Conservation (phyloP, 2,329 filamentous ascomycete genomes). For the Arthrobotrys iridis region DNA sequence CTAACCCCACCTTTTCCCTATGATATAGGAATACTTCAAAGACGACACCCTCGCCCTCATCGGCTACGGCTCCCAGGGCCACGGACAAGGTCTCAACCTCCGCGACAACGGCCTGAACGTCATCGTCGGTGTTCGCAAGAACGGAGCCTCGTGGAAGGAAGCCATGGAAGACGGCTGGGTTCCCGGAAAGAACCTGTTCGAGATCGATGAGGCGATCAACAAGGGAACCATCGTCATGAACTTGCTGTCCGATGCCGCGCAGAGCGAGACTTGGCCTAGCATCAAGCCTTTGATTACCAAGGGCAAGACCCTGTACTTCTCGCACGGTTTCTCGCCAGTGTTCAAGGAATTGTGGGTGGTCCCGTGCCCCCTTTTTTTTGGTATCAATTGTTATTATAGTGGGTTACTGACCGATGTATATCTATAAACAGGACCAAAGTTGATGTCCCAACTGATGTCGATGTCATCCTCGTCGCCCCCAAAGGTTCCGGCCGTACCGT, state of each 20-base stretch:
- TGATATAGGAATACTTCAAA: constrained; percentile 93
- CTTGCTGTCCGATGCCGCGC: constrained; percentile 95
- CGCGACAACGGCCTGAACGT: constrained; percentile 99
- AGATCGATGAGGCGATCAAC: constrained; percentile 93
- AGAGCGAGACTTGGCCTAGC: constrained; percentile 97
- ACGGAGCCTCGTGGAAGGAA: constrained; percentile 98
- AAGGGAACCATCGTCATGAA: constrained; percentile 98
- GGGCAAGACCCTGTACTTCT: constrained; percentile 99
- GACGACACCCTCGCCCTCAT: constrained; percentile 99
- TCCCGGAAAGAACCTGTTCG: constrained; percentile 97
- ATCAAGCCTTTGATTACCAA: constrained; percentile 98
- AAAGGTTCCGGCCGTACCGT: constrained; percentile 99
- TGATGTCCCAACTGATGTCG: constrained; percentile 92
- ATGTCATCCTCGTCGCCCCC: constrained; percentile 98
- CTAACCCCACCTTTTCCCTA: constrained; percentile 38
- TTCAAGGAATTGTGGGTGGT: constrained; percentile 85
- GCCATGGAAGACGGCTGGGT: constrained; percentile 97
- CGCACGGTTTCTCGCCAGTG: constrained; percentile 99
- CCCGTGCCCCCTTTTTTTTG: neutral
- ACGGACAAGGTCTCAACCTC: constrained; percentile 99
- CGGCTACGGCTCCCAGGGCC: constrained; percentile 80
- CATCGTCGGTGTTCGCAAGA: constrained; percentile 98
- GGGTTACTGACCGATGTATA: constrained; percentile 5
- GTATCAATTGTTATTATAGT: too few species aligned
- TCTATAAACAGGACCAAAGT: constrained; percentile 81